Conservation (phyloP, 306 rosid species). For the Cicer chorassanicum region DNA sequence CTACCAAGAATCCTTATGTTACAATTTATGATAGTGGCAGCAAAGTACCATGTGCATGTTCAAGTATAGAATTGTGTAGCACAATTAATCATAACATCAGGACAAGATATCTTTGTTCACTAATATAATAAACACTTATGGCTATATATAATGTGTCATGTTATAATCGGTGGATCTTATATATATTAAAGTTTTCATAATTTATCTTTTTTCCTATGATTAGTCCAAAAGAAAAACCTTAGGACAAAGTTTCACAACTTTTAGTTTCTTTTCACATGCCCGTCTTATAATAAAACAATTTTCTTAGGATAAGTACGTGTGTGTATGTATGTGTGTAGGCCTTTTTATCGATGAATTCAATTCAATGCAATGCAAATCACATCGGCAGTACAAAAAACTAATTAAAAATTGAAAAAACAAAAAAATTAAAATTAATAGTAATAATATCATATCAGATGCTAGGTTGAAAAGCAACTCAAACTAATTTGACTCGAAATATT, state of each 20-base stretch:
- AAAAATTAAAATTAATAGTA: too few species aligned
- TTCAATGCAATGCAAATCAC: background rate
- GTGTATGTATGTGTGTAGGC: background rate
- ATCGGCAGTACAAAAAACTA: background rate
- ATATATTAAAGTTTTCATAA: background rate
- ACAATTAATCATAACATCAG: slow-evolving; percentile 41
- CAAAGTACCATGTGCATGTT: slow-evolving; percentile 57
- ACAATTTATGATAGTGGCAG: slow-evolving; percentile 47
- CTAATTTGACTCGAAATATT: too few species aligned
- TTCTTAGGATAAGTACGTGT: background rate
- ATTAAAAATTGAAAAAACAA: background rate
- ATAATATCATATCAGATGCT: too few species aligned
- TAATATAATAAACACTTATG: slow-evolving; percentile 20
- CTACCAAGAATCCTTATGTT: slow-evolving; percentile 47
- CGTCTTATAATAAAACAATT: background rate
- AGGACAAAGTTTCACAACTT: too few species aligned
- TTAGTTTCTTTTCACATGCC: too few species aligned
- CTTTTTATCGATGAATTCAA: background rate
- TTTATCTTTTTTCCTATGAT: background rate
- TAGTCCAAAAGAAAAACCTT: too few species aligned
- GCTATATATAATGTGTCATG: background rate
- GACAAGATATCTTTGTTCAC: slow-evolving; percentile 46
- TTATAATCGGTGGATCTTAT: slow-evolving; percentile 17
- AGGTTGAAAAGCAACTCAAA: too few species aligned
- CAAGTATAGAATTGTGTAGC: slow-evolving; percentile 42